Percentiles rank a stretch among this genome's conserved stretches.
phyloP scores from a whole-genome alignment of 192 early-diverging fungal species.

The Mortierella alpina region DNA sequence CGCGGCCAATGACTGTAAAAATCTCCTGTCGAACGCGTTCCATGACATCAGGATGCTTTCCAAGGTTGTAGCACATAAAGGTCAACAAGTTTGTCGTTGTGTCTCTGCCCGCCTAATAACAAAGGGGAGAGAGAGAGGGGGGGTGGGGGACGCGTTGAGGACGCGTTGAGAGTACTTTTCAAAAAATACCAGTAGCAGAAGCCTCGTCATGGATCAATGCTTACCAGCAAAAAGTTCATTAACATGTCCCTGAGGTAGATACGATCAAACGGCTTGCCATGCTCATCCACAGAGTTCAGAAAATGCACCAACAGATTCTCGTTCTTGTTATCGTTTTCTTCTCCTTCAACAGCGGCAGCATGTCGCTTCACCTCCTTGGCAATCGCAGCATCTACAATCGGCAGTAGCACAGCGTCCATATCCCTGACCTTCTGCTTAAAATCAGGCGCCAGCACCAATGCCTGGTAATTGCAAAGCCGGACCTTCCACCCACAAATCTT shows the following conservation, averaged over 20 bases:
- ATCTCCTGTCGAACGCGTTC: slow-evolving; percentile 56
- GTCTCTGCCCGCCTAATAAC: slow-evolving; percentile 46
- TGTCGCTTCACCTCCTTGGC: slow-evolving; percentile 21
- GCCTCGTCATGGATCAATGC: neutral
- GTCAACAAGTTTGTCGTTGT: slow-evolving; percentile 58
- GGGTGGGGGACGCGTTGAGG: too few species aligned
- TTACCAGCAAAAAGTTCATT: slow-evolving; percentile 48
- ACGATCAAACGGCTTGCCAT: slow-evolving; percentile 35
- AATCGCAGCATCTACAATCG: slow-evolving; percentile 44
- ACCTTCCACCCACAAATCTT: slow-evolving; percentile 46
- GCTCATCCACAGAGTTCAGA: slow-evolving; percentile 43
- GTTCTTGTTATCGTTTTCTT: slow-evolving; percentile 24
- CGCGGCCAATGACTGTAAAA: slow-evolving; percentile 28
- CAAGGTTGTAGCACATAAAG: slow-evolving; percentile 55
- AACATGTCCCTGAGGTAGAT: slow-evolving; percentile 50
- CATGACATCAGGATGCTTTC: slow-evolving; percentile 50
- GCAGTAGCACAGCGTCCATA: slow-evolving; percentile 40
- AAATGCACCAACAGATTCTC: slow-evolving; percentile 45
- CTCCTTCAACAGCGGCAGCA: neutral
- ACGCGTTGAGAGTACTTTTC: too few species aligned
- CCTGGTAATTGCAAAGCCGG: slow-evolving; percentile 34
- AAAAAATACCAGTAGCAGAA: neutral
- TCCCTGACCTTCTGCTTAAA: slow-evolving; percentile 36
- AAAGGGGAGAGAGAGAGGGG: too few species aligned
- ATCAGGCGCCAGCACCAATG: slow-evolving; percentile 9